A percentile compares a stretch with the other conserved stretches of the same genome.
Conservation (phyloP, 768 basidiomycete genomes). For the Boletus huronensis region DNA sequence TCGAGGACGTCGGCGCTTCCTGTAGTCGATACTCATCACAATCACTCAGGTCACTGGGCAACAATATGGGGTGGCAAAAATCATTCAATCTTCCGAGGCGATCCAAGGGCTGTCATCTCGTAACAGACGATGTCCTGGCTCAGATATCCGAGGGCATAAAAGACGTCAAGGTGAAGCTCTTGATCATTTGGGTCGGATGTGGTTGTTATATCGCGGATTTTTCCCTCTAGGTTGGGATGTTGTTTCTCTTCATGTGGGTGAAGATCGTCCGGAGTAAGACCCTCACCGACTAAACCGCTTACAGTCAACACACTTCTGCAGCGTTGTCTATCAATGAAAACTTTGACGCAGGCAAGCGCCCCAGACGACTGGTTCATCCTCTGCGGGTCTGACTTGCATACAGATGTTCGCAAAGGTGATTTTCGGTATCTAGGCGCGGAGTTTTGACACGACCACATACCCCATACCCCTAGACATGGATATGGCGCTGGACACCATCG, state of each 20-base stretch:
- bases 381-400: constrained; percentile 8
- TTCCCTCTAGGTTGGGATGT: constrained; percentile 66
- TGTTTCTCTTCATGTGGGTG: constrained; percentile 83
- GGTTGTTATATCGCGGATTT: neutral
- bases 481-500: constrained; percentile 87
- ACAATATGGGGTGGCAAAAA: constrained; percentile 84
- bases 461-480: constrained; percentile 70
- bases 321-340: constrained; percentile 89
- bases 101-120: constrained; percentile 72
- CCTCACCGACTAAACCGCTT: constrained; percentile 22
- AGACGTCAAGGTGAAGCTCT: constrained; percentile 51
- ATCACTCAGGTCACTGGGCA: neutral
- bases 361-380: neutral
- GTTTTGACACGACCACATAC: constrained; percentile 32
- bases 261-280: neutral
- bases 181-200: neutral
- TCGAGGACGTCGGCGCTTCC: neutral
- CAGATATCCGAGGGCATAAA: constrained; percentile 69
- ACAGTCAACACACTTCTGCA: constrained; percentile 74
- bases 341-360: constrained; percentile 62
- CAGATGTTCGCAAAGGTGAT: constrained; percentile 45
- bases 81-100: constrained; percentile 61
- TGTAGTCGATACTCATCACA: neutral
- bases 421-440: constrained; percentile 1
- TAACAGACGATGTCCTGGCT: constrained; percentile 70